phyloP scores from a whole-genome alignment of 2,329 filamentous ascomycete genomes.

The Colletotrichum sp. region DNA sequence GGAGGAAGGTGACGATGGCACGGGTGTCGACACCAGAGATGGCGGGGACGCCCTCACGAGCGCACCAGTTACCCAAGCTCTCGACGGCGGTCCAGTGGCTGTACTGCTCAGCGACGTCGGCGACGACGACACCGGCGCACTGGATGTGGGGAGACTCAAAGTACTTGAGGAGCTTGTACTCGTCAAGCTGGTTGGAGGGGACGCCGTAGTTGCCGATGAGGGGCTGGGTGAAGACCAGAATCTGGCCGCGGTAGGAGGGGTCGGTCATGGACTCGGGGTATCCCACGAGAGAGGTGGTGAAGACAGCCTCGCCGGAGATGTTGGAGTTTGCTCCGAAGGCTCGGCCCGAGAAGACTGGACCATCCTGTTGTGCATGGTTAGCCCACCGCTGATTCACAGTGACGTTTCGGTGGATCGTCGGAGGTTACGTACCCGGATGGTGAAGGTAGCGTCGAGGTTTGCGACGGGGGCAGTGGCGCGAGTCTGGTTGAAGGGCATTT shows the following conservation, averaged over 20 bases:
- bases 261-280: conserved; percentile 96
- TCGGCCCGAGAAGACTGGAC: conserved; percentile 93
- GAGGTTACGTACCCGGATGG: conserved; percentile 73
- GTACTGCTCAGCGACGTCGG: conserved; percentile 91
- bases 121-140: conserved; percentile 93
- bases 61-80: conserved; percentile 92
- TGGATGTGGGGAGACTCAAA: conserved; percentile 99
- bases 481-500: conserved; percentile 63
- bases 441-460: conserved; percentile 86
- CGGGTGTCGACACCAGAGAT: conserved; percentile 98
- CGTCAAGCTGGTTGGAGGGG: conserved; percentile 82
- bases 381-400: background rate
- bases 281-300: conserved; percentile 96
- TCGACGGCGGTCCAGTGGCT: conserved; percentile 99
- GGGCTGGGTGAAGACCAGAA: conserved; percentile 97
- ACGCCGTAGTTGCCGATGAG: conserved; percentile 99
- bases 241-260: conserved; percentile 90
- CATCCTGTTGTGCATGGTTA: conserved; percentile 64
- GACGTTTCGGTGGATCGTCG: background rate
- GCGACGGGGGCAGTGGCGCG: conserved; percentile 69
- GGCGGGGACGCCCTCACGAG: conserved; percentile 91
- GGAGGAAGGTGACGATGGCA: conserved; percentile 92
- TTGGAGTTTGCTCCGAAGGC: conserved; percentile 97
- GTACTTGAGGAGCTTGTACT: conserved; percentile 92
- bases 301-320: conserved; percentile 97